Percentiles rank a stretch among this genome's conserved stretches.
Conservation (phyloP, 169 alveolate species). For the Plasmodium gallinaceum region DNA sequence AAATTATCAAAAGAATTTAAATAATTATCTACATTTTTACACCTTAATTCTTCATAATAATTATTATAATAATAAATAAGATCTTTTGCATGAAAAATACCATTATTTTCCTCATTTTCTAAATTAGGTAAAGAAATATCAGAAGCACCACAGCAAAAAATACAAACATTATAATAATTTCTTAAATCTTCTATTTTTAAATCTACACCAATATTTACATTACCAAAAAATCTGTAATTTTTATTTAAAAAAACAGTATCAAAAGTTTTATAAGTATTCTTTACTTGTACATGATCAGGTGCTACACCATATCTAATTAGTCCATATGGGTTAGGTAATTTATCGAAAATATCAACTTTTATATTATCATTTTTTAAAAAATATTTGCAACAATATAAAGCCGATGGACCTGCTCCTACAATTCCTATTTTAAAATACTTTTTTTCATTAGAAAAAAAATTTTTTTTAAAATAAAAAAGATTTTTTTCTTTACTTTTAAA, state of each 20-base stretch:
- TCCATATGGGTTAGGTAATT: slow-evolving; percentile 88
- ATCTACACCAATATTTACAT: slow-evolving; percentile 82
- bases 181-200: slow-evolving; percentile 80
- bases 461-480: slow-evolving; percentile 7
- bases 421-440: slow-evolving; percentile 81
- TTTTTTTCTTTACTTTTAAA: background rate
- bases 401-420: slow-evolving; percentile 93
- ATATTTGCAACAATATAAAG: slow-evolving; percentile 88
- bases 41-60: slow-evolving; percentile 42
- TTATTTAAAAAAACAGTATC: slow-evolving; percentile 74
- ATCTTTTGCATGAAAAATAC: slow-evolving; percentile 46
- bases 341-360: slow-evolving; percentile 88
- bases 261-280: slow-evolving; percentile 81
- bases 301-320: slow-evolving; percentile 91
- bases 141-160: slow-evolving; percentile 89
- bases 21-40: slow-evolving; percentile 38
- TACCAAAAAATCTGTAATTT: slow-evolving; percentile 85
- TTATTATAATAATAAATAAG: slow-evolving; percentile 42
- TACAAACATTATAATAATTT: slow-evolving; percentile 75
- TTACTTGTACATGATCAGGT: slow-evolving; percentile 88
- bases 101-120: background rate
- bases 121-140: slow-evolving; percentile 66
- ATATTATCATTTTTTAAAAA: slow-evolving; percentile 79
- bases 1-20: slow-evolving; percentile 45
- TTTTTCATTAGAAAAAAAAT: slow-evolving; percentile 23